Percentiles rank a stretch among this genome's conserved stretches.
phyloP scores from a whole-genome alignment of 176 grass and related monocot species.

The Oryza meridionalis region DNA sequence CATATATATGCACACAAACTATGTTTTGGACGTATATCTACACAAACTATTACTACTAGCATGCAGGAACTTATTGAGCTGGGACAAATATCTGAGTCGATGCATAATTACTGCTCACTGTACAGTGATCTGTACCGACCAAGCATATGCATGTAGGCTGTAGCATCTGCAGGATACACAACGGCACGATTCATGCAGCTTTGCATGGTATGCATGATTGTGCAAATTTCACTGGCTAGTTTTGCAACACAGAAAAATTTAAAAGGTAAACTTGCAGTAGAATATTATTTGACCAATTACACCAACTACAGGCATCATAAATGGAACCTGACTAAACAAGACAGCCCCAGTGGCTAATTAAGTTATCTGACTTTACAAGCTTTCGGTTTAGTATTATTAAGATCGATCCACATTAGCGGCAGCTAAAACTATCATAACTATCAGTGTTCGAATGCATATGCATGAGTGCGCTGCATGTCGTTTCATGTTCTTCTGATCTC shows the following conservation, averaged over 20 bases:
- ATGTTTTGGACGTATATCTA: background rate
- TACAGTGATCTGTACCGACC: background rate
- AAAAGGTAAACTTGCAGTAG: background rate
- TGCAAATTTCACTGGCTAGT: background rate
- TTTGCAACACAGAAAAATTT: constrained; percentile 29
- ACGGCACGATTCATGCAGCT: background rate
- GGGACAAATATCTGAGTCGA: background rate
- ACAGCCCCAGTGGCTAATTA: constrained; percentile 20
- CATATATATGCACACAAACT: background rate
- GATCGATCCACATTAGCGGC: constrained; percentile 10
- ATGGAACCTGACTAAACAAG: constrained; percentile 27
- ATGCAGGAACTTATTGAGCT: background rate
- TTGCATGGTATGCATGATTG: background rate
- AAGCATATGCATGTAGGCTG: background rate
- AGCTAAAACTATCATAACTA: background rate
- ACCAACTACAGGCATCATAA: constrained; percentile 18
- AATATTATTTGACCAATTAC: constrained; percentile 40
- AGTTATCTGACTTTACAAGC: constrained; percentile 2
- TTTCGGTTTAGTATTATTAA: constrained; percentile 10
- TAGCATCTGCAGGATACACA: background rate
- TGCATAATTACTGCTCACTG: background rate
- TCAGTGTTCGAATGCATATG: background rate
- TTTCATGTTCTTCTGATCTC: constrained; percentile 30
- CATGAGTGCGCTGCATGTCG: constrained; percentile 31
- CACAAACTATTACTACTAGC: background rate